Percentiles rank a stretch among this genome's conserved stretches.
These are phyloP conservation scores for Ophiocytium majus DNA, from an alignment of 352 stramenopile genomes.

Conservation along the genomic window DNA sequence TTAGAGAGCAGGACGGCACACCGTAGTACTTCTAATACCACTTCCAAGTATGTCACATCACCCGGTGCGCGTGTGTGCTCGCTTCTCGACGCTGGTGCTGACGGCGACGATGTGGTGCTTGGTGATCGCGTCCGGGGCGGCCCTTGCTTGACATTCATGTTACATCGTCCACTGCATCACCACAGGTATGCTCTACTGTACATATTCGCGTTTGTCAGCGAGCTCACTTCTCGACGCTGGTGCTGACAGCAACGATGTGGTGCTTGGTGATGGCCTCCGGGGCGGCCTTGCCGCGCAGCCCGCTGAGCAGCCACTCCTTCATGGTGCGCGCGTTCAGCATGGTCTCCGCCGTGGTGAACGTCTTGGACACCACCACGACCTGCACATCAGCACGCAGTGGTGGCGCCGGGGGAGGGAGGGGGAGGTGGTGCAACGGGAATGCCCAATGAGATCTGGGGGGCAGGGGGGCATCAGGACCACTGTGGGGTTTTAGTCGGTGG, in stretches of 20 bases:
- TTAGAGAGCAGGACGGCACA: no score
- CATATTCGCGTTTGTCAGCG: no score
- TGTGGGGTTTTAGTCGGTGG: no score
- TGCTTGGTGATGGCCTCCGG: conserved; percentile 68
- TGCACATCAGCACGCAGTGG: no score
- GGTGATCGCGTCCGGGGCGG: conserved; percentile 62
- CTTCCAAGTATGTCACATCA: no score
- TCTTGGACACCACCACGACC: conserved; percentile 97
- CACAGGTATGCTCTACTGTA: no score
- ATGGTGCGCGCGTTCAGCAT: conserved; percentile 96
- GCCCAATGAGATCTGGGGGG: no score
- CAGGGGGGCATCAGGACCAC: no score
- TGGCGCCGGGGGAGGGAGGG: conserved; percentile 90
- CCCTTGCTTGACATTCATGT: conserved; percentile 14
- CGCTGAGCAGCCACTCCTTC: conserved; percentile 84
- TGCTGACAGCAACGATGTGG: conserved; percentile 68
- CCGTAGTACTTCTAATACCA: no score
- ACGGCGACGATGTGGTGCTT: conserved; percentile 72
- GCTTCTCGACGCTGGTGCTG: not conserved
- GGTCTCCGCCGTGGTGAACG: conserved; percentile 97
- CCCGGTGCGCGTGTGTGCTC: not conserved
- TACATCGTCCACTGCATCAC: no score
- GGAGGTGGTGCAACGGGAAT: no score
- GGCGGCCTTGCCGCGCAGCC: conserved; percentile 26
- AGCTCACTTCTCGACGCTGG: conserved; percentile 31